Conservation (phyloP, 2,329 filamentous ascomycete genomes). For the Trichoderma brevicompactum region DNA sequence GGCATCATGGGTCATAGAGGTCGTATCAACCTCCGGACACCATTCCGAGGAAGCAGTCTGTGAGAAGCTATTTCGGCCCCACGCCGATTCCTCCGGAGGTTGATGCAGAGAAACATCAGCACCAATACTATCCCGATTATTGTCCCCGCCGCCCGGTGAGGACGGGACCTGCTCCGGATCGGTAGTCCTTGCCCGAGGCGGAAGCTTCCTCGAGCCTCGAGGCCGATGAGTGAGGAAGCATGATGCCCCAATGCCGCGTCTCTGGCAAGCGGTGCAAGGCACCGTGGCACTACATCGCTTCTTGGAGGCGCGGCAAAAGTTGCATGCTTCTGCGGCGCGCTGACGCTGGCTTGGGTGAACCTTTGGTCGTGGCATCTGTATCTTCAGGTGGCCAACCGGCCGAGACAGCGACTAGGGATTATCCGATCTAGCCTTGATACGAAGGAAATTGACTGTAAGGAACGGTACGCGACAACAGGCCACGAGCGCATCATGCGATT, state of each 20-base stretch:
- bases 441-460: not conserved
- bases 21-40: conserved; percentile 9
- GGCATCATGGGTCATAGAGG: conserved; percentile 7
- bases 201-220: conserved; percentile 34
- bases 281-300: conserved; percentile 55
- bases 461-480: not conserved
- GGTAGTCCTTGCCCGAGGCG: conserved; percentile 7
- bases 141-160: conserved; percentile 23
- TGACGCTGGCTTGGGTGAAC: conserved; percentile 54
- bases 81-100: conserved; percentile 6
- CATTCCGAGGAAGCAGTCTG: conserved; percentile 7
- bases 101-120: not conserved
- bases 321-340: conserved; percentile 54
- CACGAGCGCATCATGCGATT: conserved; percentile 4
- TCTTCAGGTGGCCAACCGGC: not conserved
- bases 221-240: conserved; percentile 45
- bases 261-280: conserved; percentile 53
- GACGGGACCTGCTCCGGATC: conserved; percentile 3
- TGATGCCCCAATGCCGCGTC: conserved; percentile 46
- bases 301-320: conserved; percentile 53
- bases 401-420: not conserved
- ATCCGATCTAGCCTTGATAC: conserved; percentile 11
- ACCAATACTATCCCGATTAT: not conserved
- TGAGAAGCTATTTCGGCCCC: conserved; percentile 7
- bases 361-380: conserved; percentile 57